phyloP scores from a whole-genome alignment of 1,139 yeast genomes.

The Debaryomyces sp. region DNA sequence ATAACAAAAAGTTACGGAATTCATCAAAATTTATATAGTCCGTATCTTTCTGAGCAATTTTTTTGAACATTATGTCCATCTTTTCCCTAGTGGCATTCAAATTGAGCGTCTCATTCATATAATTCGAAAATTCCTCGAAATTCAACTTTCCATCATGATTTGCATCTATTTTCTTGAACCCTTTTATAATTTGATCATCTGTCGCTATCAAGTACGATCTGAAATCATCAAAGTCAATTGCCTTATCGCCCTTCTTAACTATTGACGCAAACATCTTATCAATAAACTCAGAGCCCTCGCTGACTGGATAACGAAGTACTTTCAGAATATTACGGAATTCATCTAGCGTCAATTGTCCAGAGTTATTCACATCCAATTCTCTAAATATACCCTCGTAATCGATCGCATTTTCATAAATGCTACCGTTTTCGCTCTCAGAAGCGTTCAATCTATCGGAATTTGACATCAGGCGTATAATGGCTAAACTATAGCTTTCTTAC shows the following conservation, averaged over 20 bases:
- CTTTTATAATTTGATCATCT: constrained; percentile 68
- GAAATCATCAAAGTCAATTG: constrained; percentile 64
- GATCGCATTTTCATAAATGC: background rate
- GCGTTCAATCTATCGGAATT: background rate
- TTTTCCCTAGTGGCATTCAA: constrained; percentile 56
- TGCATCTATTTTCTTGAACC: constrained; percentile 70
- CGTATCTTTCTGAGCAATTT: constrained; percentile 60
- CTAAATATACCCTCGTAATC: constrained; percentile 41
- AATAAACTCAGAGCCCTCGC: constrained; percentile 63
- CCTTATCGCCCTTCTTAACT: constrained; percentile 58
- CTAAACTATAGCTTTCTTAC: background rate
- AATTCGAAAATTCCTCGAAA: constrained; percentile 64
- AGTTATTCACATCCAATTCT: constrained; percentile 52
- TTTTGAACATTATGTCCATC: constrained; percentile 60
- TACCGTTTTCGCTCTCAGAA: background rate
- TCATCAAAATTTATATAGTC: constrained; percentile 83
- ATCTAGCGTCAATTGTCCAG: constrained; percentile 58
- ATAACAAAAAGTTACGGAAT: constrained; percentile 77
- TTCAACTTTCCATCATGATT: constrained; percentile 77
- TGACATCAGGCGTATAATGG: background rate
- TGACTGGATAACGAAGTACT: constrained; percentile 63
- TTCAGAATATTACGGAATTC: constrained; percentile 60
- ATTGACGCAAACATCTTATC: constrained; percentile 56
- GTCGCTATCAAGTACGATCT: constrained; percentile 60
- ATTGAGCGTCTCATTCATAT: constrained; percentile 56